A percentile compares a stretch with the other conserved stretches of the same genome.
These are phyloP conservation scores for Rhizophagus clarus DNA, from an alignment of 192 early-diverging fungal genomes.

Conservation along the genomic window DNA sequence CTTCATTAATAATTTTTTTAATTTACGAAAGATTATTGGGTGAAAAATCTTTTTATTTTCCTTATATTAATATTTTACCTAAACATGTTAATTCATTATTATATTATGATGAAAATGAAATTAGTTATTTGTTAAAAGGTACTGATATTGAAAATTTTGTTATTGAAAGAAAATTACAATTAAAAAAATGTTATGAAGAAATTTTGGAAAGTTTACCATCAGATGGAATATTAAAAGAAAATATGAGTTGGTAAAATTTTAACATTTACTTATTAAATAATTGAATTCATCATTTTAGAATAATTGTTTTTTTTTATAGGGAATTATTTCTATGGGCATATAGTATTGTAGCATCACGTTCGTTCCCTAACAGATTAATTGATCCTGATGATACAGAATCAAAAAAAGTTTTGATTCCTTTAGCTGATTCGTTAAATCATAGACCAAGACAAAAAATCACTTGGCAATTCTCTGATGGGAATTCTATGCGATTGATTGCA, in stretches of 20 bases:
- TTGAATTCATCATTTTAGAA: too few species aligned
- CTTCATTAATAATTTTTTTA: too few species aligned
- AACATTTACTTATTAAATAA: too few species aligned
- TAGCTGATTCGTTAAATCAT: conserved; percentile 14
- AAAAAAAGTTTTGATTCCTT: neutral
- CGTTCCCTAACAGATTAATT: neutral
- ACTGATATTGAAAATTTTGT: neutral
- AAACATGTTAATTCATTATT: neutral
- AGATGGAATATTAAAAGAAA: too few species aligned
- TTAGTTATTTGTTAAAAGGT: neutral
- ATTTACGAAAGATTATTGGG: too few species aligned
- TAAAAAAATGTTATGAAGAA: neutral
- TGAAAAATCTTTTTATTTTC: neutral
- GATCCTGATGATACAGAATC: neutral
- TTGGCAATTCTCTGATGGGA: neutral
- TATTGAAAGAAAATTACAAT: neutral
- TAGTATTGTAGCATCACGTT: neutral
- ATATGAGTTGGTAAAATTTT: too few species aligned
- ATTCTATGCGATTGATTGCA: neutral
- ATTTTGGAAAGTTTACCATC: too few species aligned
- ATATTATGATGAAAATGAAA: neutral
- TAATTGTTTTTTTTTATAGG: neutral
- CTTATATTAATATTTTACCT: conserved; percentile 9
- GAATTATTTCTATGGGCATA: conserved; percentile 7
- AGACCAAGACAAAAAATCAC: conserved; percentile 8